A percentile compares a stretch with the other conserved stretches of the same genome.
These are phyloP conservation scores for Aaosphaeria pasadenensis DNA, from an alignment of 2,329 filamentous ascomycete species.

Conservation along the genomic window DNA sequence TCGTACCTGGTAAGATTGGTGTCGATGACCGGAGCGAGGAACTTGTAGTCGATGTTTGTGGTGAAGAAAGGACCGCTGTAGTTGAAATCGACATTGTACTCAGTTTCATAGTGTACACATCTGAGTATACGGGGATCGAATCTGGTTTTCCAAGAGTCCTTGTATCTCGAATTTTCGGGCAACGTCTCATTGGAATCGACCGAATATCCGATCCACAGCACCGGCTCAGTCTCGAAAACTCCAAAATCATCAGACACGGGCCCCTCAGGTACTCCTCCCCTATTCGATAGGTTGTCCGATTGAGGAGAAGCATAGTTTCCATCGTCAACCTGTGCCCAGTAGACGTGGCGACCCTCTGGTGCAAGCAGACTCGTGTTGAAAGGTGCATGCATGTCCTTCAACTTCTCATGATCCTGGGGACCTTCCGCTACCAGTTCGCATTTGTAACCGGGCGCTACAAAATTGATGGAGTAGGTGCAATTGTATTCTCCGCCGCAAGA, in stretches of 20 bases:
- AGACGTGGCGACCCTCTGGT: slow-evolving; percentile 26
- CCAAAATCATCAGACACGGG: slow-evolving; percentile 21
- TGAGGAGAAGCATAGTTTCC: slow-evolving; percentile 30
- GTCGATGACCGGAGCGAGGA: slow-evolving; percentile 24
- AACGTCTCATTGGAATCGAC: slow-evolving; percentile 23
- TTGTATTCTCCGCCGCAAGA: slow-evolving; percentile 36
- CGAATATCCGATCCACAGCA: slow-evolving; percentile 35
- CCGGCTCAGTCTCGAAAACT: slow-evolving; percentile 31
- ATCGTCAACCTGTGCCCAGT: slow-evolving; percentile 24
- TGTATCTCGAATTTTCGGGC: slow-evolving; percentile 15
- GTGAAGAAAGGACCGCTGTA: slow-evolving; percentile 27
- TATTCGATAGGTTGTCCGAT: slow-evolving; percentile 10
- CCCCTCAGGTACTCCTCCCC: slow-evolving; percentile 25
- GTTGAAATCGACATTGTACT: slow-evolving; percentile 31
- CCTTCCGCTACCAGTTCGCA: slow-evolving; percentile 26
- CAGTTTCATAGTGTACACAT: slow-evolving; percentile 33
- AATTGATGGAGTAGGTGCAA: slow-evolving; percentile 30
- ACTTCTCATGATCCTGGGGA: slow-evolving; percentile 12
- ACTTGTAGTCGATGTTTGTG: slow-evolving; percentile 17
- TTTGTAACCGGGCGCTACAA: slow-evolving; percentile 30
- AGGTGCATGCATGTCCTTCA: slow-evolving; percentile 23
- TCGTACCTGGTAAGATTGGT: slow-evolving; percentile 30
- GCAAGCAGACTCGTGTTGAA: slow-evolving; percentile 30
- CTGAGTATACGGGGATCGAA: slow-evolving; percentile 28
- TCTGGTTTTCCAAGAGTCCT: slow-evolving; percentile 23